Conservation (phyloP, 2,329 filamentous ascomycete genomes). For the Pleomassaria siparia region DNA sequence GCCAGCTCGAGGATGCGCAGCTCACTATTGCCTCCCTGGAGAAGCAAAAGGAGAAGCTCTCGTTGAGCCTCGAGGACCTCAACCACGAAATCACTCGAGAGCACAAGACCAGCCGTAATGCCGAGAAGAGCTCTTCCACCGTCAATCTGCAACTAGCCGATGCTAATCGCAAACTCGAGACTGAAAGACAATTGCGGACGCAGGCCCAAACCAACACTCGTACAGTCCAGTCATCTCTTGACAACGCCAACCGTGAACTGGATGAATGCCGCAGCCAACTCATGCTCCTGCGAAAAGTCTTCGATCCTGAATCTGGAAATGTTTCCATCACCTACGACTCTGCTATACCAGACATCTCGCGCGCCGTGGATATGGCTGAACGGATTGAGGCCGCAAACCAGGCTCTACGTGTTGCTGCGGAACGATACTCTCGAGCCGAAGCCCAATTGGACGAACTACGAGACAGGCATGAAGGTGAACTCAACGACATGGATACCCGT, state of each 20-base stretch:
- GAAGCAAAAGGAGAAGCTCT: conserved; percentile 92
- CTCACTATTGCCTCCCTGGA: conserved; percentile 80
- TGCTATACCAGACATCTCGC: conserved; percentile 67
- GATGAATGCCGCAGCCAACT: conserved; percentile 78
- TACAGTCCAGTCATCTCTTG: conserved; percentile 76
- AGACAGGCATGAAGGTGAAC: conserved; percentile 69
- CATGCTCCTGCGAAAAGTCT: conserved; percentile 79
- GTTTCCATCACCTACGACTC: conserved; percentile 69
- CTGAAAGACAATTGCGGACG: conserved; percentile 79
- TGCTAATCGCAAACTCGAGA: conserved; percentile 84
- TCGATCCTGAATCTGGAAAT: conserved; percentile 73
- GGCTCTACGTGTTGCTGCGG: conserved; percentile 79
- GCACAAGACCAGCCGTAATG: conserved; percentile 84
- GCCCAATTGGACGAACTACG: conserved; percentile 77
- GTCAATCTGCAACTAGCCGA: conserved; percentile 83
- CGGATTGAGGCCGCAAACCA: conserved; percentile 88
- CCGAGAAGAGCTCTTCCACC: conserved; percentile 82
- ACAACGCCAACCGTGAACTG: conserved; percentile 78
- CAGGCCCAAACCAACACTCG: conserved; percentile 86
- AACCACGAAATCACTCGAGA: conserved; percentile 90
- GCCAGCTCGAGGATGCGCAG: conserved; percentile 84
- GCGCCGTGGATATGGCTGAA: conserved; percentile 74
- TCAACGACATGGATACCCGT: conserved; percentile 64
- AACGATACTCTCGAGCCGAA: conserved; percentile 80
- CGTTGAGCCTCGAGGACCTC: conserved; percentile 84